Base-by-base conservation (phyloP, 306 rosid genomes). In the Glycine tomentella region DNA sequence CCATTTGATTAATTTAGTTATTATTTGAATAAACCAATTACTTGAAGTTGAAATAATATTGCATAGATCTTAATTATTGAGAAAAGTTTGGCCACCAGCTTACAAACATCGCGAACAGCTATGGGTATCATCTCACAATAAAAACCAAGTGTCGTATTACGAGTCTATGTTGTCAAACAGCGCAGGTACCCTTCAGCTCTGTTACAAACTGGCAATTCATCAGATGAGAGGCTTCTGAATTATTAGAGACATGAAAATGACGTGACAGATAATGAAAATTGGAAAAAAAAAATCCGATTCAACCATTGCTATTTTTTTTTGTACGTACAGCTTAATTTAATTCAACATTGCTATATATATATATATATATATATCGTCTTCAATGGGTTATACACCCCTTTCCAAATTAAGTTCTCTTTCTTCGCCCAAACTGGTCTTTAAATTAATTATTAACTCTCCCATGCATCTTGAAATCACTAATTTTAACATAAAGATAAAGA, bases 161-260 rank as follows among this genome's bases (percentile, higher is more conserved):
- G 12, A 42, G 58, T 66, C 66, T 31, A 58, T 58, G 52, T 48
- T 57, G 45, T 38, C 61, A 45, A 46, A 40, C 71, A 38, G 71
- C 63, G 71, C 63, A 15, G 58, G 63, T 48, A 51, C 72, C 64
- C 73, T 77, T 70, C 75, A 64, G 65, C 25, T 45, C 77, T 17
- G 58, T 67, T 64, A 58, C 84, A 75, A 68, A 82, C 15, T 56
- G 76, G 72, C 76, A 66, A 75, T 67, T 75, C 72, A 76, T 78
- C 66, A 38, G 86, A 78, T 65, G 63, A 62, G 72, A 83, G 72
- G 42, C 59, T 72, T 78, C 42, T 56, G 83, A 83, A 78, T 56
- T 73, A 79, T 84, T 57, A 68, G 84, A 48, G 77, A 67, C 86
- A 79, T 49, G 87, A 84, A 79, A 74, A 84, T 17, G 87, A 84